phyloP scores from a whole-genome alignment of 2,329 filamentous ascomycete species.

The Trichoderma lentiforme region DNA sequence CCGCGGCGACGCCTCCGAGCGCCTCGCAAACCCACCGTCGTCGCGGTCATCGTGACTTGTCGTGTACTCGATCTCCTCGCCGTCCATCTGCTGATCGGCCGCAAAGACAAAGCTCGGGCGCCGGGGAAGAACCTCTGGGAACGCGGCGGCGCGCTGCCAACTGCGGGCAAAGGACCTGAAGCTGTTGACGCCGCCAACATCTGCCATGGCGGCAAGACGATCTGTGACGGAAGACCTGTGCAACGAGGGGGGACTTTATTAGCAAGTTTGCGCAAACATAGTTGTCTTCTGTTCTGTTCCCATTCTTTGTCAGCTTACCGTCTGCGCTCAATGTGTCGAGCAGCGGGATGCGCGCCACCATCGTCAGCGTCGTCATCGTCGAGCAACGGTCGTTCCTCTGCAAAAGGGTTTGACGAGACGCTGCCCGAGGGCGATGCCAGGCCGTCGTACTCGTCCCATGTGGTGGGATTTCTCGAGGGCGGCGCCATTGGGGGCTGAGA shows the following conservation, averaged over 20 bases:
- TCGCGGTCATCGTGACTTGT: slow-evolving; percentile 40
- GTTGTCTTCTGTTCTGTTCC: background rate
- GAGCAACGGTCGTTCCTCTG: slow-evolving; percentile 46
- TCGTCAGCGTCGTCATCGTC: slow-evolving; percentile 25
- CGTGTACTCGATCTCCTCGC: slow-evolving; percentile 39
- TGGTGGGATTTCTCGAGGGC: slow-evolving; percentile 37
- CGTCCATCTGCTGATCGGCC: slow-evolving; percentile 44
- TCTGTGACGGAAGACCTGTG: slow-evolving; percentile 57
- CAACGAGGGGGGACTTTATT: background rate
- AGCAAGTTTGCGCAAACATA: background rate
- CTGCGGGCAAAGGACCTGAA: slow-evolving; percentile 90
- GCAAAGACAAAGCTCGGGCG: slow-evolving; percentile 69
- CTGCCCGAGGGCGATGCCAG: slow-evolving; percentile 42
- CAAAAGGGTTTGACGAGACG: slow-evolving; percentile 40
- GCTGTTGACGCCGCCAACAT: slow-evolving; percentile 88
- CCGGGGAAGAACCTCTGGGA: slow-evolving; percentile 81
- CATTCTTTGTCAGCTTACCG: slow-evolving; percentile 25
- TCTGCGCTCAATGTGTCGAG: slow-evolving; percentile 27
- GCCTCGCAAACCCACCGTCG: slow-evolving; percentile 47
- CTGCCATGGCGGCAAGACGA: slow-evolving; percentile 55
- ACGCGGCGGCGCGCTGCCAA: slow-evolving; percentile 86
- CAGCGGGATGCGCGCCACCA: slow-evolving; percentile 19
- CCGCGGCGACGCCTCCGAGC: slow-evolving; percentile 42
- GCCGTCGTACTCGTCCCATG: slow-evolving; percentile 47
- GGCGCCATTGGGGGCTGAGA: slow-evolving; percentile 27